These are phyloP conservation scores for Plasmodium yoelii DNA, from an alignment of 169 alveolate species.

Conservation along the genomic window DNA sequence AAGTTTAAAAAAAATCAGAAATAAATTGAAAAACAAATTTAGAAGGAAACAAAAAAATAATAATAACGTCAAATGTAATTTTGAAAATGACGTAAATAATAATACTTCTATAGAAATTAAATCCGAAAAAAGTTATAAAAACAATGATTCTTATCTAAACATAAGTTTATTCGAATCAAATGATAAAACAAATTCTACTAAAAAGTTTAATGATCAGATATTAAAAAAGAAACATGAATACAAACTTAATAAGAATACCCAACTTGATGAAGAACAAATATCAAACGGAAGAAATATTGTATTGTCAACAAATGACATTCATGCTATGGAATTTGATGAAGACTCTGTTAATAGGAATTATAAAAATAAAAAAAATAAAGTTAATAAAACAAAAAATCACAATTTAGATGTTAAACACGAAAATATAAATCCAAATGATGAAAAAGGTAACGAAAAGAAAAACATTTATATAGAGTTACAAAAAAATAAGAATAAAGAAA, in stretches of 20 bases:
- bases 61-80: not conserved
- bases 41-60: not conserved
- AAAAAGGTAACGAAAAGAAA: not conserved
- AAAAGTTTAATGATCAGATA: no score
- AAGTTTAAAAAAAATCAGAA: conserved; percentile 45
- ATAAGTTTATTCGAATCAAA: no score
- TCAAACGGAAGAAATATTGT: conserved; percentile 6
- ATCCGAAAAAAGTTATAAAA: not conserved
- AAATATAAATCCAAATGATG: not conserved
- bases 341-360: not conserved
- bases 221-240: no score
- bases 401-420: not conserved
- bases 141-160: not conserved
- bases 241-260: conserved; percentile 8
- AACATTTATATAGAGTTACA: not conserved
- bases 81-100: not conserved
- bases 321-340: conserved; percentile 25
- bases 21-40: conserved; percentile 28
- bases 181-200: no score
- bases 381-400: no score
- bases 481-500: not conserved
- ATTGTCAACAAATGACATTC: conserved; percentile 22
- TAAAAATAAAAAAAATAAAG: conserved; percentile 9
- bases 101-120: not conserved
- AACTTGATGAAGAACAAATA: conserved; percentile 44